Base-by-base conservation (phyloP, 208 protist species). In the Crithidia mellificae region DNA sequence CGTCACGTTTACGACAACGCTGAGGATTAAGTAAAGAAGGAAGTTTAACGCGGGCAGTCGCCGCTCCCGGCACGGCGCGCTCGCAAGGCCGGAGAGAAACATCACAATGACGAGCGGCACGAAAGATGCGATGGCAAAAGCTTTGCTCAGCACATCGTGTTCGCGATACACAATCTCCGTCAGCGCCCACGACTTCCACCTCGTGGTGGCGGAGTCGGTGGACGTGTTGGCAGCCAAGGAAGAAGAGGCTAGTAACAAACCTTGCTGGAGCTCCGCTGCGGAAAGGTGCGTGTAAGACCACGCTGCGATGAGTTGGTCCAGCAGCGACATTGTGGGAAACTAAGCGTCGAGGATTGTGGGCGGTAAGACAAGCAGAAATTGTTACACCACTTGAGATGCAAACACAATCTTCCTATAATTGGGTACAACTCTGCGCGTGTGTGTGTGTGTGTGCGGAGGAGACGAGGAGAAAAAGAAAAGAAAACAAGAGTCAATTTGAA, bases 21-120 rank as follows among this genome's bases (percentile, higher is more conserved):
- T 90, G 14, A 78, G 32, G 12, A 83, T 22, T 27, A 94, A 62
- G 39, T 68, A 81, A 4, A 92, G 14, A n/a, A 92, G 71, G 20
- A 92, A 74, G 14, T 81, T 63, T 32, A 92, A 51, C 0, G 89
- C 77, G 2, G 85, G 62, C 27, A 64, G 30, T 15, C 80, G 77
- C 12, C 74, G 68, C 41, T 80, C 75, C 3, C 61, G 54, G 15
- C 71, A 81, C 22, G 83, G 66, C 17, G 85, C 81, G 47, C 79
- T 89, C 12, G 89, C 74, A 25, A 89, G 39, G 9, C 85, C 89
- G 27, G 77, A 41, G 49, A 94, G 57, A 54, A 92, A 86, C 29
- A 91, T 53, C 1, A 94, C 64, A 19, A 91, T 64, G 12, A 90
- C 57, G 20, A 90, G 57, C 2, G 89, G 89, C 5, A 84, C 44